A percentile compares a stretch with the other conserved stretches of the same genome.
Evolutionary conservation across 73 alveolate species (phyloP).

Genomic region (Paramecium tetraurelia): DNA sequence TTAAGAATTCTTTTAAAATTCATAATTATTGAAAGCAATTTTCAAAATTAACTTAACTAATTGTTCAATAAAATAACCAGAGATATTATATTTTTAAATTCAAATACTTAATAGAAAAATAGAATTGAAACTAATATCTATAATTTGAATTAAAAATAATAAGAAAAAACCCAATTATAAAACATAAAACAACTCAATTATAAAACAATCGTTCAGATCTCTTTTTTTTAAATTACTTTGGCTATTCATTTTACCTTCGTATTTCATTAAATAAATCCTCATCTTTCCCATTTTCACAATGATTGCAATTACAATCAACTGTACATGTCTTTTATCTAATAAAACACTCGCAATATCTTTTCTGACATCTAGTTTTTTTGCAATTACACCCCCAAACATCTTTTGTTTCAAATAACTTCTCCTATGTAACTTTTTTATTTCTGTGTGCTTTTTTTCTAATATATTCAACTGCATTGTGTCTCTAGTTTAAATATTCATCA

Average conservation of each 20-base stretch:
- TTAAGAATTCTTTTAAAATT: too few species aligned
- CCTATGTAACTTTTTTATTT: slow-evolving; percentile 27
- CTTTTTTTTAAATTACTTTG: background rate
- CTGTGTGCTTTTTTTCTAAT: slow-evolving; percentile 15
- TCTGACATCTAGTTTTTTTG: slow-evolving; percentile 3
- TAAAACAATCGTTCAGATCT: background rate
- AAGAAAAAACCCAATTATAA: background rate
- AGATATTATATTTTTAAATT: too few species aligned
- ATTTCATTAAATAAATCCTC: slow-evolving; percentile 41
- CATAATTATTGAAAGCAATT: too few species aligned
- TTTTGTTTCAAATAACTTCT: slow-evolving; percentile 8
- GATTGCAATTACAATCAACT: slow-evolving; percentile 37
- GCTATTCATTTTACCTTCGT: background rate
- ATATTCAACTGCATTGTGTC: background rate
- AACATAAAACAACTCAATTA: background rate
- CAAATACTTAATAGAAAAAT: background rate
- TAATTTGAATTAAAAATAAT: too few species aligned
- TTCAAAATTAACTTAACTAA: too few species aligned
- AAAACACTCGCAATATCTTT: slow-evolving; percentile 39
- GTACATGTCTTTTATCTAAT: background rate
- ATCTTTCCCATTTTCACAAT: slow-evolving; percentile 52
- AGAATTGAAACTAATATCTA: background rate
- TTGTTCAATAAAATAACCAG: too few species aligned
- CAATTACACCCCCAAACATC: slow-evolving; percentile 53
- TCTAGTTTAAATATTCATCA: background rate